Base-by-base conservation (phyloP, 495 filamentous ascomycete species). In the Hypoxylon lienhwacheense region DNA sequence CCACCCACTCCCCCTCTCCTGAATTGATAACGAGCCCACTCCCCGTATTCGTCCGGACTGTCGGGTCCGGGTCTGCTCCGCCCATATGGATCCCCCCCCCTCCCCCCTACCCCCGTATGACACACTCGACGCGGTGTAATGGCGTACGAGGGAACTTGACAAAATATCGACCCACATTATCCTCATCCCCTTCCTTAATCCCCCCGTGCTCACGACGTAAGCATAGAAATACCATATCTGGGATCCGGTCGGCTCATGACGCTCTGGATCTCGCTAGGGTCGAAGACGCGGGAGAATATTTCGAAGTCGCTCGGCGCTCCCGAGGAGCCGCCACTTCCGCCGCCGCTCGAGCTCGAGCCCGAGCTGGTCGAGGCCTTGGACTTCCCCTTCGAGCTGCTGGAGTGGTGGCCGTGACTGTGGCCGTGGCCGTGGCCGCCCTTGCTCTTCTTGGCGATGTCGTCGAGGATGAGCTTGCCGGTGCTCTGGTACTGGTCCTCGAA, bases 401-500 rank as follows among this genome's bases (percentile, higher is more conserved):
- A 32, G 32, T 40, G 17, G 42, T 37, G 28, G 25, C 50, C 48
- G 3, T 36, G 34, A 17, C 40, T n/a, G 31, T 41, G 45, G 14
- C 68, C 21, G 19, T 47, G 45, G 37, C 41, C 22, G 11, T 32
- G 22, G 11, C 50, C 50, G 28, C 61, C 42, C 35, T 67, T 72
- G 50, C 66, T 66, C 58, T 78, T 77, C 50, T 75, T 76, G 35
- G 68, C 68, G 10, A 77, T 67, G 24, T 79, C 76, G 31, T 79
- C 73, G 8, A 73, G 55, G 32, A 79, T 79, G 22, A 76, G 47
- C 44, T 67, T 68, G 8, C 68, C 50, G 0, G 76, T 79, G 63
- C 69, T 74, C 57, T 76, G 73, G 49, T 34, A 47, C 15, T 61
- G 61, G 48, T 79, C 76, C 57, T 77, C 85, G 53, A 90, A 83